Base-by-base conservation (phyloP, 2,329 filamentous ascomycete genomes). In the Claviceps quebecensis region DNA sequence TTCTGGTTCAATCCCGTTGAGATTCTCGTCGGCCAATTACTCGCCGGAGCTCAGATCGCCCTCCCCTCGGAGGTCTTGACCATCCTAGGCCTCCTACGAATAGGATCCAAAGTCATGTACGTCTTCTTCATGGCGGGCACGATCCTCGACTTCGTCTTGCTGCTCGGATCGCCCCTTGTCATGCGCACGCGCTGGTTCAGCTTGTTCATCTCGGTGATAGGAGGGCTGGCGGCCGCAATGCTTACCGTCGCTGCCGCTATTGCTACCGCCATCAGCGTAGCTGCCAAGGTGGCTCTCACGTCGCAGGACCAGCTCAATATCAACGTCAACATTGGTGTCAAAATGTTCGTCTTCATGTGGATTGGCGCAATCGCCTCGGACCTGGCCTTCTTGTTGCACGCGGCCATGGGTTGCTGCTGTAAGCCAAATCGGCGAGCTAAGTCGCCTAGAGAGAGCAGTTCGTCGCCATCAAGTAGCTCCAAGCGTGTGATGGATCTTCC, bases 1-100 rank as follows among this genome's bases (percentile, higher is more conserved):
- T 97, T 87, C 70, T 95, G 87, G 84, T 96, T 96, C 71, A 88
- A 96, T 65, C 90, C 90, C 0, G 84, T 95, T 43, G 72, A 84
- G 52, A 87, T 96, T 57, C 71, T 97, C 47, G 72, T 88, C 56
- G 79, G 78, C 58, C 85, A 95, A 68, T 74, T 97, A 29, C 76
- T 97, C 9, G 70, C 86, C 11, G 88, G 89, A 44, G 88, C 89
- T 22, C 86, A 82, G 38, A 89, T 96, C 64, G 85, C 85, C 11
- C 74, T 95, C 23, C 90, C 91, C 11, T 73, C 78, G 34, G 70
- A 89, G 55, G 80, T 95, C 59, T 76, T 79, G 63, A 75, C 82
- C 55, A 83, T 90, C 57, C 79, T 96, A 48, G 72, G 76, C 53
- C 77, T 95, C 53, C 83, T 95, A 58, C 77, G 77, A 51, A 74